A percentile compares a stretch with the other conserved stretches of the same genome.
phyloP scores from a whole-genome alignment of 2,329 filamentous ascomycete species.

The Fusarium beomiforme region DNA sequence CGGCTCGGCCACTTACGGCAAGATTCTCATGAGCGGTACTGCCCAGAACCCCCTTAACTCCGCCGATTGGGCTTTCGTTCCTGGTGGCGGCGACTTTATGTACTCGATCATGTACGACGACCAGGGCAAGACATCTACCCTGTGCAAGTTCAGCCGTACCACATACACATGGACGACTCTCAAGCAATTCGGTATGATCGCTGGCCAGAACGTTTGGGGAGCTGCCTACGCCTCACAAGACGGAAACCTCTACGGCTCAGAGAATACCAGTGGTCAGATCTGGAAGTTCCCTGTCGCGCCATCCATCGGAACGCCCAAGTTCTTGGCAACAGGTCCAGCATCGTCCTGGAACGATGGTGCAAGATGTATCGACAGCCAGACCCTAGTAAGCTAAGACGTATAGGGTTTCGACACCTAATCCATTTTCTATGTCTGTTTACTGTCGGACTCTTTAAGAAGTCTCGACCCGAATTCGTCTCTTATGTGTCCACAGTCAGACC shows the following conservation, averaged over 20 bases:
- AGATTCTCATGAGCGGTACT: conserved; percentile 31
- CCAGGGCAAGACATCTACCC: neutral
- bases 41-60: conserved; percentile 2
- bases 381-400: neutral
- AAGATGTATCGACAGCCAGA: conserved; percentile 36
- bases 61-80: conserved; percentile 40
- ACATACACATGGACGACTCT: conserved; percentile 29
- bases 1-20: conserved; percentile 31
- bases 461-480: neutral
- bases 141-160: conserved; percentile 36
- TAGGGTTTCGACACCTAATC: neutral
- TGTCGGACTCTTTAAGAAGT: neutral
- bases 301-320: conserved; percentile 15
- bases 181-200: conserved; percentile 10
- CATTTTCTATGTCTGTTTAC: conserved; percentile 21
- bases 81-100: conserved; percentile 40
- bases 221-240: conserved; percentile 33
- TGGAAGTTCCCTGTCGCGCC: conserved; percentile 36
- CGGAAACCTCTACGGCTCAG: conserved; percentile 35
- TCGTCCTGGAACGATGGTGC: conserved; percentile 34
- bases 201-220: conserved; percentile 33
- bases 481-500: conserved; percentile 7
- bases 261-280: conserved; percentile 31
- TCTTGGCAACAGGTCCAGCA: conserved; percentile 14
- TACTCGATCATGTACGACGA: conserved; percentile 24